Evolutionary conservation across 306 rosid genomes (phyloP), one percentile per base, ranked within the genome.

Genomic region (Cucumis cinereus): DNA sequence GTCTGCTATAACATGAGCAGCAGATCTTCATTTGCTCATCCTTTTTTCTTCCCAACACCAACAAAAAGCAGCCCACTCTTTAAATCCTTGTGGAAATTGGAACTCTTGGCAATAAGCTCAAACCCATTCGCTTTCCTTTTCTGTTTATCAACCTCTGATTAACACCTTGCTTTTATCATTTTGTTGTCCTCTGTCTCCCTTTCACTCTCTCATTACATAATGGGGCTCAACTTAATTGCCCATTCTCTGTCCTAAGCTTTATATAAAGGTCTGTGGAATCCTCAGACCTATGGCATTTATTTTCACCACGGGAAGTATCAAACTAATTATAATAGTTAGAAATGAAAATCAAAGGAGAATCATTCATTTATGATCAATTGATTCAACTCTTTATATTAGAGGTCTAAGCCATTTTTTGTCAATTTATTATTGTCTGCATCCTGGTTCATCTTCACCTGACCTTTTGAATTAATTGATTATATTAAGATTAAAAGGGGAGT

Each of bases 111-210:
- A 58, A 68, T 47, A 40, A 43, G 6, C 66, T 74, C 80, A 49
- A 67, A 68, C 79, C 75, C 76, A 77, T 38, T 54, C 38, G 61
- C 59, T 61, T 81, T 36, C 66, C 78, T 41, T 82, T 56, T 78
- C 52, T 64, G 79, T 75, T 73, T 56, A 49, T 49, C 79, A 64
- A 74, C 54, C 72, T 75, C 77, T 74, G 77, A 77, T 62, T 70
- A 26, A 45, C 61, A 36, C 58, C 50, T 63, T 45, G 63, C 75
- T 76, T 61, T 69, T 49, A 54, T 77, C 81, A 62, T 79, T 56
- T 77, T 74, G 69, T 57, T 53, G 78, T 24, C 78, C 78, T 45
- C 28, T 35, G 38, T 67, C 22, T 58, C 61, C 75, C 70, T 58
- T 23, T 19, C 38, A 22, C 54, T 23, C 75, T 73, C 77, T 50